Base-by-base conservation (phyloP, 208 protist genomes). In the Herpetomonas tarakana region DNA sequence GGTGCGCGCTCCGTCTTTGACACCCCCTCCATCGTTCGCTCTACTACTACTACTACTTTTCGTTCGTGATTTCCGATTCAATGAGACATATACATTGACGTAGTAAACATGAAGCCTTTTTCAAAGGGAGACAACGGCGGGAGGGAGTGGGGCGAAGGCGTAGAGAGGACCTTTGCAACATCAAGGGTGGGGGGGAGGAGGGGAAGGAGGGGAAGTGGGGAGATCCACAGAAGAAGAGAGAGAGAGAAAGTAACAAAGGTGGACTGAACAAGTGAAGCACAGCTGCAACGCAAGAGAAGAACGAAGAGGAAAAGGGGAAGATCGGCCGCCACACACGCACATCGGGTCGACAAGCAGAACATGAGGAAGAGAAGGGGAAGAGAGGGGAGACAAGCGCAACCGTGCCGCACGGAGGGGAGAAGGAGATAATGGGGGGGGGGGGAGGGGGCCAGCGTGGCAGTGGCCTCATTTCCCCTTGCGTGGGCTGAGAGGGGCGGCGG, bases 381-480 rank as follows among this genome's bases (percentile, higher is more conserved):
- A 22, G 12, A 60, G 25, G 25, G 25, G 26, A 4, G 41, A 1
- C 22, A 35, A n/a, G n/a, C n/a, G n/a, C n/a, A n/a, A n/a, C n/a
- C n/a, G n/a, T n/a, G n/a, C n/a, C n/a, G n/a, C n/a, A n/a, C n/a
- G n/a, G n/a, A n/a, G n/a, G n/a, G n/a, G n/a, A n/a, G n/a, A n/a
- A n/a, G n/a, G n/a, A n/a, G n/a, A n/a, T n/a, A n/a, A n/a, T n/a
- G n/a, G n/a, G n/a, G n/a, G n/a, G n/a, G n/a, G n/a, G n/a, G n/a
- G n/a, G n/a, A n/a, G n/a, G n/a, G n/a, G n/a, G n/a, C n/a, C n/a
- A n/a, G n/a, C n/a, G n/a, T n/a, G n/a, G n/a, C n/a, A n/a, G n/a
- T n/a, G n/a, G n/a, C n/a, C n/a, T n/a, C n/a, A 53, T 46, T 52
- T 52, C 52, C 45, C 54, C 58, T 68, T 70, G n/a, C 58, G 49